A percentile compares a stretch with the other conserved stretches of the same genome.
phyloP scores from a whole-genome alignment of 2,329 filamentous ascomycete genomes.

The Verticillium klebahnii region DNA sequence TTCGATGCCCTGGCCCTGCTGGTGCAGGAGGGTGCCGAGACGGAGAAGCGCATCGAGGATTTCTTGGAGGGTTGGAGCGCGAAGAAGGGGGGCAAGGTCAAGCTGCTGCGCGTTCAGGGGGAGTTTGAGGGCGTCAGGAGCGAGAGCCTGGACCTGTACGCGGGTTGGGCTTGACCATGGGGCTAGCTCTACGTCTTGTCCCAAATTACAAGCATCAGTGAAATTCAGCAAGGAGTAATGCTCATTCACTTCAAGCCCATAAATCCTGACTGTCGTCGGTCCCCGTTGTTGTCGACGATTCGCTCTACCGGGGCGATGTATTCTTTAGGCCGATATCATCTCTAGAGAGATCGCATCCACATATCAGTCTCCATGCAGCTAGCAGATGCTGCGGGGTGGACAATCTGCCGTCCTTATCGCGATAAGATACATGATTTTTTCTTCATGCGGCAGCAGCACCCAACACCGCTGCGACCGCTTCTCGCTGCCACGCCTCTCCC shows the following conservation, averaged over 20 bases:
- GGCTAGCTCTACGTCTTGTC: too few relatives aligned
- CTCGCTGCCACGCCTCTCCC: not conserved
- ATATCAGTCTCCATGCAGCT: not conserved
- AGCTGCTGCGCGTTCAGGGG: constrained; percentile 64
- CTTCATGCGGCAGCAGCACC: not conserved
- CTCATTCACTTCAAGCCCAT: too few relatives aligned
- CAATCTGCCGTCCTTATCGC: not conserved
- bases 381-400: not conserved
- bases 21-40: constrained; percentile 66
- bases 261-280: too few relatives aligned
- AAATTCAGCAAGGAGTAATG: too few relatives aligned
- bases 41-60: constrained; percentile 52
- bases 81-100: constrained; percentile 57
- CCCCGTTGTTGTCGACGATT: too few relatives aligned
- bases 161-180: constrained; percentile 32
- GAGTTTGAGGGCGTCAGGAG: constrained; percentile 63
- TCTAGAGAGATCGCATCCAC: too few relatives aligned
- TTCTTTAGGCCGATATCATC: too few relatives aligned
- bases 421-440: constrained; percentile 1
- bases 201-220: too few relatives aligned
- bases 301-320: too few relatives aligned
- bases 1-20: constrained; percentile 86
- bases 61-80: constrained; percentile 64
- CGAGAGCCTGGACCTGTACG: constrained; percentile 40
- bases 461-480: not conserved